Evolutionary conservation across 352 stramenopile species (phyloP).

Genomic region (Pythium insidiosum): DNA sequence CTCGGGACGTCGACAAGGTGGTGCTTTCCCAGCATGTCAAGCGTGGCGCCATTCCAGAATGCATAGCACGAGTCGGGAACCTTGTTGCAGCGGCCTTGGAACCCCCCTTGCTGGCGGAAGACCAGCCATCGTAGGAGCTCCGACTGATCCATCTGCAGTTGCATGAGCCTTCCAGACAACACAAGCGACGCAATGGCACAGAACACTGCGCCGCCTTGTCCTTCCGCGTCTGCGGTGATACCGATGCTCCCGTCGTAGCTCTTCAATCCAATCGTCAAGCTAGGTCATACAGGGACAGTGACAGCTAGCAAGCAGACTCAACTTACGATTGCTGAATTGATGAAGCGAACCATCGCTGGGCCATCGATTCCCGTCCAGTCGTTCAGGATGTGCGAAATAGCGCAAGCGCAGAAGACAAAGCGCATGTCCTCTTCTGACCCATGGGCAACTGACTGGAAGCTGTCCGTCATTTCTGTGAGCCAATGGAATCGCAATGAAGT

Average conservation of each 20-base stretch:
- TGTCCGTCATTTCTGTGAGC: slow-evolving; percentile 7
- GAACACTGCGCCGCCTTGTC: slow-evolving; percentile 66
- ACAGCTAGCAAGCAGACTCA: no score
- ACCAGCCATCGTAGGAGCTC: slow-evolving; percentile 78
- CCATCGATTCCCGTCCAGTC: slow-evolving; percentile 78
- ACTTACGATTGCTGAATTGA: slow-evolving; percentile 78
- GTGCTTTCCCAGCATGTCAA: slow-evolving; percentile 73
- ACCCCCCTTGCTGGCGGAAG: slow-evolving; percentile 77
- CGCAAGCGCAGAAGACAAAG: slow-evolving; percentile 85
- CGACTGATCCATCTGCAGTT: slow-evolving; percentile 54
- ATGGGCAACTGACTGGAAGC: slow-evolving; percentile 57
- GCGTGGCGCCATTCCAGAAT: slow-evolving; percentile 89
- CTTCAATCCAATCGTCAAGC: slow-evolving; percentile 21
- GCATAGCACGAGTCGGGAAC: slow-evolving; percentile 86
- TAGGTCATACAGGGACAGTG: slow-evolving; percentile 4
- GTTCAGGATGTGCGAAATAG: slow-evolving; percentile 81
- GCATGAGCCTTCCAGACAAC: slow-evolving; percentile 55
- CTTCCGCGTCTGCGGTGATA: slow-evolving; percentile 50
- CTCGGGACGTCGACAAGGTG: slow-evolving; percentile 64
- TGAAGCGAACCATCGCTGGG: slow-evolving; percentile 56
- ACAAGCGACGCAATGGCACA: slow-evolving; percentile 68
- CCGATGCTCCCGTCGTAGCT: slow-evolving; percentile 81
- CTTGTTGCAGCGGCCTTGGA: slow-evolving; percentile 90
- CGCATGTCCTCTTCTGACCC: slow-evolving; percentile 85
- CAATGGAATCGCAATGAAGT: not conserved